Conservation (phyloP, 2,329 filamentous ascomycete species). For the Zalaria obscura region DNA sequence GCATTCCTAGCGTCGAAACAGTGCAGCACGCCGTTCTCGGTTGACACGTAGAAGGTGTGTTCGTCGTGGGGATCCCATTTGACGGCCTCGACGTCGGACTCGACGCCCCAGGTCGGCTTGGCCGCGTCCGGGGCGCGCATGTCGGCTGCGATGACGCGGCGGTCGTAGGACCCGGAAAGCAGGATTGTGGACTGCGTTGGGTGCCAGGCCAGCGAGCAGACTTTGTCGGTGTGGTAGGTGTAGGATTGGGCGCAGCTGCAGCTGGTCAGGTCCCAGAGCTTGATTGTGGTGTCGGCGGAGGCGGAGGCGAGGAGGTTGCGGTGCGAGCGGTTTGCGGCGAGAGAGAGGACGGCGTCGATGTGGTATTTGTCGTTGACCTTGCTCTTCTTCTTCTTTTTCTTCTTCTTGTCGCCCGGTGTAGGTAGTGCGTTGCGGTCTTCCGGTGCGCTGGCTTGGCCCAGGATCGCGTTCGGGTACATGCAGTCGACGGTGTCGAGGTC, state of each 20-base stretch:
- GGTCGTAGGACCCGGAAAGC: constrained; percentile 87
- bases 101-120: constrained; percentile 79
- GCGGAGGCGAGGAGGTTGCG: constrained; percentile 88
- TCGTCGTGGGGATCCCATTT: constrained; percentile 86
- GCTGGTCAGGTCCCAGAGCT: constrained; percentile 93
- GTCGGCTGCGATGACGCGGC: constrained; percentile 84
- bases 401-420: constrained; percentile 49
- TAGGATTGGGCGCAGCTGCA: constrained; percentile 92
- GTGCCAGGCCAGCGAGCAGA: constrained; percentile 93
- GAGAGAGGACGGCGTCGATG: constrained; percentile 80
- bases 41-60: constrained; percentile 88
- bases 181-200: constrained; percentile 73
- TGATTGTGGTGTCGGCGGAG: constrained; percentile 92
- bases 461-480: constrained; percentile 96
- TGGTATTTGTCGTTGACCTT: constrained; percentile 87
- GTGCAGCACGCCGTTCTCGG: constrained; percentile 81
- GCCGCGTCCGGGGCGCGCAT: constrained; percentile 81
- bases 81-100: constrained; percentile 87
- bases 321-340: constrained; percentile 86
- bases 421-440: constrained; percentile 12
- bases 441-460: constrained; percentile 47
- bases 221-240: constrained; percentile 90
- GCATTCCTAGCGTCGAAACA: constrained; percentile 76
- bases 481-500: constrained; percentile 89
- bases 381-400: constrained; percentile 83